Evolutionary conservation across 106 monocot species (phyloP).

Genomic region (Allium sativum): DNA sequence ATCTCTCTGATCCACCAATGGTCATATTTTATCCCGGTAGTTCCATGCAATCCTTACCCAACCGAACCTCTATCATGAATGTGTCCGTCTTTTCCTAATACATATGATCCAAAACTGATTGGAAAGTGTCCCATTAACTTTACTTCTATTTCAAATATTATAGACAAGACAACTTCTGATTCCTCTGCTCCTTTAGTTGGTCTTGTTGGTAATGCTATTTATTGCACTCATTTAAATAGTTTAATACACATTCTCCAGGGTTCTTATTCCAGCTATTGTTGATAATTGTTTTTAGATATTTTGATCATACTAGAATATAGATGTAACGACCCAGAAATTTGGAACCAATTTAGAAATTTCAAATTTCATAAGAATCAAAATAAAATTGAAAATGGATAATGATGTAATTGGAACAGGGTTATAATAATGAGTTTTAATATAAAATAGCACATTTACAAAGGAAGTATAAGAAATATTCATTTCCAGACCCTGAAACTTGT

Average conservation of each 20-base stretch:
- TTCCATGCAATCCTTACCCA: constrained; percentile 72
- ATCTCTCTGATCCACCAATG: constrained; percentile 66
- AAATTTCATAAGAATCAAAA: no score
- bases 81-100: constrained; percentile 84
- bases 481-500: no score
- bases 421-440: no score
- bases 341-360: no score
- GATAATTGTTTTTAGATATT: constrained; percentile 87
- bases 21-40: constrained; percentile 68
- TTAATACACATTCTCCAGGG: constrained; percentile 89
- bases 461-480: no score
- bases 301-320: constrained; percentile 67
- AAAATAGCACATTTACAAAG: no score
- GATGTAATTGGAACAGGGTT: no score
- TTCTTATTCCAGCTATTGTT: constrained; percentile 35
- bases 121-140: constrained; percentile 84
- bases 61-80: constrained; percentile 73
- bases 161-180: constrained; percentile 84
- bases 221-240: constrained; percentile 85
- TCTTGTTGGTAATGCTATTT: constrained; percentile 85
- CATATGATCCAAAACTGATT: constrained; percentile 75
- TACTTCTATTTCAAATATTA: constrained; percentile 54
- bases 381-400: no score
- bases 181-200: constrained; percentile 81
- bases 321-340: no score